phyloP scores from a whole-genome alignment of 129 eudicot genomes.

The Artemisia annua region DNA sequence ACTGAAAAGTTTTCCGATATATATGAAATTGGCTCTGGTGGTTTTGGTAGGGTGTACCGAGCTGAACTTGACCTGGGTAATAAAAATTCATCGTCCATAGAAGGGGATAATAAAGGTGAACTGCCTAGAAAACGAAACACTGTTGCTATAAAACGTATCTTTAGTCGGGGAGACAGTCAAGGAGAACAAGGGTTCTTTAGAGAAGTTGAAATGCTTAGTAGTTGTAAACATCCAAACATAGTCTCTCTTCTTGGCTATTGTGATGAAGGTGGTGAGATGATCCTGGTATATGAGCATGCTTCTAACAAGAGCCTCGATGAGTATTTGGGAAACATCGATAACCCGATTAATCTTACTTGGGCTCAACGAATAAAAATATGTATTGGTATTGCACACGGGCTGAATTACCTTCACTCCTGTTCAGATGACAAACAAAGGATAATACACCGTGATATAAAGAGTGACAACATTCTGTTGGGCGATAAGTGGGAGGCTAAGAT shows the following conservation, averaged over 20 bases:
- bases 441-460: too few species aligned
- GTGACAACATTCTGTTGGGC: too few species aligned
- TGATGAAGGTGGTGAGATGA: too few species aligned
- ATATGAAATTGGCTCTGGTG: neutral
- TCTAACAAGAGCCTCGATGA: too few species aligned
- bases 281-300: too few species aligned
- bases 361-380: too few species aligned
- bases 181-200: neutral
- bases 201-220: neutral
- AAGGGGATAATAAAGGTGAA: neutral
- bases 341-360: too few species aligned
- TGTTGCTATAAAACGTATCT: neutral
- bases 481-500: too few species aligned
- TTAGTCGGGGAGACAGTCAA: neutral
- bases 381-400: too few species aligned
- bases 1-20: neutral
- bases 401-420: too few species aligned
- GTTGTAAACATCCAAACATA: conserved; percentile 1
- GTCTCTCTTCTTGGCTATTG: neutral
- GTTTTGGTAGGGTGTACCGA: neutral
- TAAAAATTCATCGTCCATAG: neutral
- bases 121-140: neutral
- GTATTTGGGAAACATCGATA: too few species aligned
- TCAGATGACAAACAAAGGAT: too few species aligned
- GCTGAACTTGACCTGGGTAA: neutral